phyloP scores from a whole-genome alignment of 305 asterid species.

The Fraxinus nigra region DNA sequence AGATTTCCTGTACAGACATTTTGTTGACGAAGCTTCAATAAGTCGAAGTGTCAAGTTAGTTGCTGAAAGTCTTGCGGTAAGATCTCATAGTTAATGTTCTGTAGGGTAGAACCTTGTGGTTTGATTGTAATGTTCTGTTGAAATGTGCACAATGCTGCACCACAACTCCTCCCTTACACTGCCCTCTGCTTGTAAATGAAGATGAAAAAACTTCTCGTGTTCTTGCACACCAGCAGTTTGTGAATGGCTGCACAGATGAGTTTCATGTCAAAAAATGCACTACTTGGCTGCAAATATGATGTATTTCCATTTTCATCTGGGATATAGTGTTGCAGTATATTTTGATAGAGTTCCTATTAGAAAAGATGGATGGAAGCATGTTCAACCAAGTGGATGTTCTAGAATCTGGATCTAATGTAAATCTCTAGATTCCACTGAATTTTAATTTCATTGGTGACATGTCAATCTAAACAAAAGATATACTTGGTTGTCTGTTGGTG shows the following conservation, averaged over 20 bases:
- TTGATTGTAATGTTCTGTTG: background rate
- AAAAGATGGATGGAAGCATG: background rate
- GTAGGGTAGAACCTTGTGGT: constrained; percentile 8
- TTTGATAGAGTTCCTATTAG: background rate
- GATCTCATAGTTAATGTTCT: constrained; percentile 25
- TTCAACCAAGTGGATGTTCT: background rate
- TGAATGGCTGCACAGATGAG: background rate
- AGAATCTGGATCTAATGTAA: background rate
- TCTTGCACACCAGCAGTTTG: background rate
- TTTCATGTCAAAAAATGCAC: background rate
- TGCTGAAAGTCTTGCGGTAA: constrained; percentile 94
- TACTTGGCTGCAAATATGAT: background rate
- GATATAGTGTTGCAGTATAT: background rate
- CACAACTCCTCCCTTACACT: background rate
- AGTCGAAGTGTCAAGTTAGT: constrained; percentile 73
- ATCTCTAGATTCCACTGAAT: background rate
- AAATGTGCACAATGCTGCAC: background rate
- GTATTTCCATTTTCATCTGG: background rate
- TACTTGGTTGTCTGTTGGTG: background rate
- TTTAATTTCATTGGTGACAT: background rate
- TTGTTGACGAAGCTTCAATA: constrained; percentile 63
- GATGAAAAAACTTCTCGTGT: background rate
- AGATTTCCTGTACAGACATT: constrained; percentile 45
- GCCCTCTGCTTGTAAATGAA: background rate
- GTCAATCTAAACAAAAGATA: background rate